Evolutionary conservation across 306 rosid genomes (phyloP), one percentile per base, ranked within the genome.

Genomic region (Rosa lucieae): DNA sequence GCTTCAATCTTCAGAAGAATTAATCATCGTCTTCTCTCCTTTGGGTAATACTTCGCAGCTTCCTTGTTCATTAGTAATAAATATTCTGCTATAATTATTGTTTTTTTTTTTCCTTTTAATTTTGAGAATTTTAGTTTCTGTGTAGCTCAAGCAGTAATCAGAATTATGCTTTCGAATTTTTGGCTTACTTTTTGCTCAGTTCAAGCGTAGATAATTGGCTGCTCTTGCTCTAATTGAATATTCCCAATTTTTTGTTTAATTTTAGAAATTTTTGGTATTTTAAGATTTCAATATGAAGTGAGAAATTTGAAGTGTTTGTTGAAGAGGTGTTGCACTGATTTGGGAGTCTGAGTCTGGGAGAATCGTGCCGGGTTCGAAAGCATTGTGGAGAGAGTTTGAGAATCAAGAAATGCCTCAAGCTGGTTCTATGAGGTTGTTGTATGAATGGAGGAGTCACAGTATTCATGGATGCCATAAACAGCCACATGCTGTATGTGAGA

Each of bases 381-480:
- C 17, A 59, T 48, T 58, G 49, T 32, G 37, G 0, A 32, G 37
- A 32, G 37, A 69, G 73, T 85, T 82, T 77, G 62, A 49, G 63
- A 63, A 46, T 43, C 70, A 73, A 75, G 69, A 26, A 44, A 92
- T 94, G 98, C 89, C 80, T 62, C 91, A 80, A 69, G 79, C 84
- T 13, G 86, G 92, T 84, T 86, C 97, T 70, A 80, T 82, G 81
- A 88, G 80, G 67, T 79, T 94, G 82, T 84, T 88, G 75, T 80
- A 13, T 77, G 93, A 87, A 56, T 73, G 90, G 78, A 82, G 87
- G 51, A 77, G 87, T 81, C 78, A 68, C 52, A 69, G 75, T 58
- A 65, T 47, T 58, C 72, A 65, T 73, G 81, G 93, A 82, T 77
- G 83, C 49, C 75, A 83, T 49, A 78, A 81, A 40, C 77, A 74